Evolutionary conservation across 352 stramenopile species (phyloP).

Genomic region (Globisporangium nodosum): DNA sequence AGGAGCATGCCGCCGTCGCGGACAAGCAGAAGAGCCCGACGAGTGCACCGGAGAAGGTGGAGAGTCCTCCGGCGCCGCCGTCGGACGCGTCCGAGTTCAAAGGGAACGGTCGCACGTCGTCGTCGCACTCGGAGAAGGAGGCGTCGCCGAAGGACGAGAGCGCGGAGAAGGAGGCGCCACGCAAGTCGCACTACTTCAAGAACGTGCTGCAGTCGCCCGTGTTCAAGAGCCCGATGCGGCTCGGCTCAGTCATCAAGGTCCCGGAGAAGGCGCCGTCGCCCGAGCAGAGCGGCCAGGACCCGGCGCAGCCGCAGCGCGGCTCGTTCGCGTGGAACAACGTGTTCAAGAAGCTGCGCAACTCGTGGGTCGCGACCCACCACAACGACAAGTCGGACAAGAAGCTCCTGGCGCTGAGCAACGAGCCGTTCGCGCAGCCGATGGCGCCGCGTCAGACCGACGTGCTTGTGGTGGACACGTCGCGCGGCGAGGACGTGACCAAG

Average conservation of each 20-base stretch:
- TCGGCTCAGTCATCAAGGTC: conserved; percentile 68
- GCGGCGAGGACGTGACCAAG: conserved; percentile 78
- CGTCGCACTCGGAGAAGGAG: conserved; percentile 10
- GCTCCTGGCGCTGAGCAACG: conserved; percentile 62
- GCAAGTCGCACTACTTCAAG: conserved; percentile 84
- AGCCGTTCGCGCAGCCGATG: conserved; percentile 50
- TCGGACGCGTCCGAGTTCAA: conserved; percentile 12
- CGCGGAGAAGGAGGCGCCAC: conserved; percentile 16
- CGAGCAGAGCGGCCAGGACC: conserved; percentile 18
- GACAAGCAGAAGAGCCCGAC: conserved; percentile 11
- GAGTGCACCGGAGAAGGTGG: conserved; percentile 6
- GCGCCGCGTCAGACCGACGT: conserved; percentile 56
- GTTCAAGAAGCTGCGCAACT: conserved; percentile 76
- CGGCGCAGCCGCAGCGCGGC: conserved; percentile 20
- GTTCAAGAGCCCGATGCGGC: conserved; percentile 73
- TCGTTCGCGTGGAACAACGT: conserved; percentile 80
- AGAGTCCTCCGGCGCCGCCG: conserved; percentile 4
- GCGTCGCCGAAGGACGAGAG: conserved; percentile 5
- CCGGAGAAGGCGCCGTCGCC: conserved; percentile 44
- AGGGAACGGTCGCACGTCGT: conserved; percentile 11
- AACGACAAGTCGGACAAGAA: conserved; percentile 65
- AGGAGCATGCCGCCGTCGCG: conserved; percentile 4
- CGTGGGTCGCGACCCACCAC: conserved; percentile 57
- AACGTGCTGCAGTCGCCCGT: conserved; percentile 81
- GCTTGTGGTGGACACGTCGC: conserved; percentile 71